phyloP scores from a whole-genome alignment of 2,329 filamentous ascomycete genomes.

The Diaporthe australafricana region DNA sequence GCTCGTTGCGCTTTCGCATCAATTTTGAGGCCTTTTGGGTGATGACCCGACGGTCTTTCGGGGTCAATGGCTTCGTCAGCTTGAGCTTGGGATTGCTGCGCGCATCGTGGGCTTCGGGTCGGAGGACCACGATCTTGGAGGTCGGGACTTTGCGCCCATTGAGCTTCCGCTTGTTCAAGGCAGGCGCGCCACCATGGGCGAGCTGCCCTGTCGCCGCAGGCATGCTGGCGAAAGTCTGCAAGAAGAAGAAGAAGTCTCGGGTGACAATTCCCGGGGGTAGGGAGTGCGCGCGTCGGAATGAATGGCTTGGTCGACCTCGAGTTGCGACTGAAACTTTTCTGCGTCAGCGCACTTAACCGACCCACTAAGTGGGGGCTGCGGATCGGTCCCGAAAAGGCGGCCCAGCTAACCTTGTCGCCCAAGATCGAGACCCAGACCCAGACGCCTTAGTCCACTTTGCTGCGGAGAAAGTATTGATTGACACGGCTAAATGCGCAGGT shows the following conservation, averaged over 20 bases:
- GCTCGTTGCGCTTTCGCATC: slow-evolving; percentile 38
- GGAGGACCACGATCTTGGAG: neutral
- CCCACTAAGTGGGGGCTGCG: neutral
- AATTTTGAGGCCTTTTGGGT: slow-evolving; percentile 37
- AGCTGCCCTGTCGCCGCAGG: neutral
- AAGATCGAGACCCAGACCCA: no score
- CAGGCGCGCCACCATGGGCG: neutral
- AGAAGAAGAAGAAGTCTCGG: neutral
- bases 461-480: neutral
- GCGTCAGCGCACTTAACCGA: neutral
- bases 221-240: neutral
- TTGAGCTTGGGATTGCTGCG: slow-evolving; percentile 23
- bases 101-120: neutral
- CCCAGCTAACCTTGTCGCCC: neutral
- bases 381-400: neutral
- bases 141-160: neutral
- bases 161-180: neutral
- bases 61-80: slow-evolving; percentile 37
- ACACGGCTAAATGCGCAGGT: neutral
- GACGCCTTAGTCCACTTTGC: neutral
- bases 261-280: neutral
- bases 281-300: neutral
- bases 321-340: slow-evolving; percentile 23
- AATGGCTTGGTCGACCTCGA: neutral
- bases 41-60: slow-evolving; percentile 34